Evolutionary conservation across 371 early-diverging fungal genomes (phyloP).

Genomic region (Cokeromyces recurvatus): DNA sequence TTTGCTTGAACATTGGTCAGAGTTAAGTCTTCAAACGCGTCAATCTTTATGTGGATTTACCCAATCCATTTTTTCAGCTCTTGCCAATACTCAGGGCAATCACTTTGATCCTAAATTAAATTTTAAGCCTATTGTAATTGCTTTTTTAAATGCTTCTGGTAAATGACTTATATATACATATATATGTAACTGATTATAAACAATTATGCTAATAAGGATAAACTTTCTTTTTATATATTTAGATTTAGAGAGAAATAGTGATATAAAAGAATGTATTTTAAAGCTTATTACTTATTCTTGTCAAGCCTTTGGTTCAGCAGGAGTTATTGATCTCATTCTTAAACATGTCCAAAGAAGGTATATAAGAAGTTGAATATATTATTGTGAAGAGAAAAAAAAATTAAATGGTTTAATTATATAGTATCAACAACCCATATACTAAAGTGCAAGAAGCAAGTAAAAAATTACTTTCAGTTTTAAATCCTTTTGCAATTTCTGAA

Average conservation of each 20-base stretch:
- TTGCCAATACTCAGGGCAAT: not conserved
- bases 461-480: conserved; percentile 18
- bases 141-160: conserved; percentile 15
- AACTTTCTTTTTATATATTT: no score
- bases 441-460: conserved; percentile 18
- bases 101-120: not conserved
- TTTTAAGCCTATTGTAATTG: conserved; percentile 5
- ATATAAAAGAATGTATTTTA: conserved; percentile 17
- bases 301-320: conserved; percentile 21
- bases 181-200: no score
- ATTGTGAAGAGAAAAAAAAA: no score
- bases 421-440: conserved; percentile 20
- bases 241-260: conserved; percentile 25
- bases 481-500: conserved; percentile 26
- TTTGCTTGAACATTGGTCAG: conserved; percentile 15
- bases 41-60: conserved; percentile 12
- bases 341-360: conserved; percentile 22
- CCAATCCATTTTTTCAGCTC: not conserved
- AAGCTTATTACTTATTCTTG: conserved; percentile 17
- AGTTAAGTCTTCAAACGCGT: conserved; percentile 13
- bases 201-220: no score
- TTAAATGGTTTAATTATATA: not conserved
- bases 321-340: conserved; percentile 15
- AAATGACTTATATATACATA: not conserved
- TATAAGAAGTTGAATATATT: no score